Evolutionary conservation across 1,284 basidiomycete genomes (phyloP).

Genomic region (Rhizoctonia solani): DNA sequence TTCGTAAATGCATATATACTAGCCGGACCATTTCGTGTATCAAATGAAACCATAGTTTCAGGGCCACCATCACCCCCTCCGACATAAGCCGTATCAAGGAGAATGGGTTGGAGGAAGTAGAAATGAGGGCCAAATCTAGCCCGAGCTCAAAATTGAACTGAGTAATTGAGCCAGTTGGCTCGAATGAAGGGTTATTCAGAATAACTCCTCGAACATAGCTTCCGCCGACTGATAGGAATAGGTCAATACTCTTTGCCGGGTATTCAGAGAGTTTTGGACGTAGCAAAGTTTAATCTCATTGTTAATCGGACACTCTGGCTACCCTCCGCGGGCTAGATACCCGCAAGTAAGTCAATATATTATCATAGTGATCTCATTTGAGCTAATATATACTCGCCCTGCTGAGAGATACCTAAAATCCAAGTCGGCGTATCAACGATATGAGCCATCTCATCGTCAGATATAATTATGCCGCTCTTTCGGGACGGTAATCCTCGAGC

Average conservation of each 20-base stretch:
- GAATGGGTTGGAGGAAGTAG: not conserved
- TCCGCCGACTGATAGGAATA: not conserved
- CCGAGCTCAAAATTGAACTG: slow-evolving; percentile 22
- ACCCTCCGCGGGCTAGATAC: slow-evolving; percentile 19
- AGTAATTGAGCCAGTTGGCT: slow-evolving; percentile 3
- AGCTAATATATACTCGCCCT: slow-evolving; percentile 1
- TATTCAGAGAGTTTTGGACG: slow-evolving; percentile 19
- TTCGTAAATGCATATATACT: slow-evolving; percentile 24
- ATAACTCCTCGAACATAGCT: not conserved
- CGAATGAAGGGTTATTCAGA: slow-evolving; percentile 9
- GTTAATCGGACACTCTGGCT: not conserved
- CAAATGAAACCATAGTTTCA: slow-evolving; percentile 12
- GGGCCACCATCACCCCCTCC: slow-evolving; percentile 1
- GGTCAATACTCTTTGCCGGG: slow-evolving; percentile 17
- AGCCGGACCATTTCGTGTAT: slow-evolving; percentile 23
- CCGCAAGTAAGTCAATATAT: not conserved
- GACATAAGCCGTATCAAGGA: slow-evolving; percentile 19
- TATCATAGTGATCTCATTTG: not conserved
- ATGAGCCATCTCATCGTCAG: slow-evolving; percentile 1
- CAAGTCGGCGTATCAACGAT: slow-evolving; percentile 8
- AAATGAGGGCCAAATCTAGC: slow-evolving; percentile 18
- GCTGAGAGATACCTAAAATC: slow-evolving; percentile 22
- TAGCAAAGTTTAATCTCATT: slow-evolving; percentile 16
- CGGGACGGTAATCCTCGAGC: slow-evolving; percentile 1
- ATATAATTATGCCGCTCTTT: slow-evolving; percentile 1